Percentiles rank a stretch among this genome's conserved stretches.
Evolutionary conservation across 768 basidiomycete species (phyloP).

Genomic region (Boletus rubescentipes): DNA sequence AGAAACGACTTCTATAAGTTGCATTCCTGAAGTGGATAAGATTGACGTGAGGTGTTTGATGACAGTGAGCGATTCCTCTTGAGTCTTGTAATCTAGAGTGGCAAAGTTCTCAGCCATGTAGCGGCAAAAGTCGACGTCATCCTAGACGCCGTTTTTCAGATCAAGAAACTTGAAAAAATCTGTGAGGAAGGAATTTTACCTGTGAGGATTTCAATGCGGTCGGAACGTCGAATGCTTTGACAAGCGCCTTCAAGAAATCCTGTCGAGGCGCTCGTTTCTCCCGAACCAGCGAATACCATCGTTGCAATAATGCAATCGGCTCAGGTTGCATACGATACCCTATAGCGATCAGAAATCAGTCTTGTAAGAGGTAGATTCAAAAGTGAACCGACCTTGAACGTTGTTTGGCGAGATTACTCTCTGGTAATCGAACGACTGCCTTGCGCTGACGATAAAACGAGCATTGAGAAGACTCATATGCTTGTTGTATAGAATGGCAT

Average conservation of each 20-base stretch:
- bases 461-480: constrained; percentile 88
- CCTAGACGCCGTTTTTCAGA: constrained; percentile 38
- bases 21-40: constrained; percentile 78
- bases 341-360: constrained; percentile 26
- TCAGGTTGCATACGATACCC: constrained; percentile 65
- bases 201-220: constrained; percentile 55
- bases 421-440: constrained; percentile 84
- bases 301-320: constrained; percentile 75
- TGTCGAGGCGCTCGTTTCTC: constrained; percentile 87
- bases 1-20: constrained; percentile 71
- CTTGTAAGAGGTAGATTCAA: background rate
- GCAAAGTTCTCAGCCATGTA: constrained; percentile 97
- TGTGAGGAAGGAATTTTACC: constrained; percentile 33
- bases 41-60: constrained; percentile 75
- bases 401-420: constrained; percentile 46
- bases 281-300: constrained; percentile 89
- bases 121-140: constrained; percentile 81
- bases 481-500: constrained; percentile 81
- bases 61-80: constrained; percentile 88
- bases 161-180: no score
- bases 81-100: constrained; percentile 90
- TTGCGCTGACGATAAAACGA: constrained; percentile 78
- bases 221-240: constrained; percentile 80
- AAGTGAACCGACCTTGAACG: constrained; percentile 49
- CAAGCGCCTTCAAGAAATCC: constrained; percentile 82